Conservation (phyloP, 805 yeast species). For the Suhomyces kilbournensis region DNA sequence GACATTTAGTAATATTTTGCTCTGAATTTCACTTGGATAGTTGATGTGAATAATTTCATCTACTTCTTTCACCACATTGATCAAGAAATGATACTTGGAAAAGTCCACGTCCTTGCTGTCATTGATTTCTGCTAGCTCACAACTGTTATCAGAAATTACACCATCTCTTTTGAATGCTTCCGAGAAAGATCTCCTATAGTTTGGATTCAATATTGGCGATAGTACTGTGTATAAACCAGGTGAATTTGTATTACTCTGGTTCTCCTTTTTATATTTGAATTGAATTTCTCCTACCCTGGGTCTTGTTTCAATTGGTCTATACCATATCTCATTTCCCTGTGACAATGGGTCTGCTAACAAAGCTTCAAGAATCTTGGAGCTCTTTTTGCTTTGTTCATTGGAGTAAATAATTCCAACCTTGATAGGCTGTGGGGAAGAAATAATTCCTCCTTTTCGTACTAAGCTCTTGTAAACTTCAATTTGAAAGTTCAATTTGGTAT, state of each 20-base stretch:
- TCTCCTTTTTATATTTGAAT: slow-evolving; percentile 14
- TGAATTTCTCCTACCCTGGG: slow-evolving; percentile 15
- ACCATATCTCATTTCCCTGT: slow-evolving; percentile 30
- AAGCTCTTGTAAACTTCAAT: slow-evolving; percentile 14
- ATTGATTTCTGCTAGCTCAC: slow-evolving; percentile 21
- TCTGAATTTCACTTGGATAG: slow-evolving; percentile 14
- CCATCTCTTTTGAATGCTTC: slow-evolving; percentile 11
- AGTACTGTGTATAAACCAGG: slow-evolving; percentile 15
- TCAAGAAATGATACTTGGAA: slow-evolving; percentile 17
- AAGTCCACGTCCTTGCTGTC: background rate
- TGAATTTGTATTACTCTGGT: background rate
- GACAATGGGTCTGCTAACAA: slow-evolving; percentile 43
- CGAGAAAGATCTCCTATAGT: slow-evolving; percentile 21
- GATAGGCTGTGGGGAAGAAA: slow-evolving; percentile 13
- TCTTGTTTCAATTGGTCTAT: slow-evolving; percentile 21
- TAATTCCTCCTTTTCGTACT: background rate
- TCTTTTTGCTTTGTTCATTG: slow-evolving; percentile 14
- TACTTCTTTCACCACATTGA: slow-evolving; percentile 21
- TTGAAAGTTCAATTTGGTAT: slow-evolving; percentile 15
- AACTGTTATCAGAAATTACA: slow-evolving; percentile 6
- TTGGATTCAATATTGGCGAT: slow-evolving; percentile 30
- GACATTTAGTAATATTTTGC: slow-evolving; percentile 30
- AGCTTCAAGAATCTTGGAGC: slow-evolving; percentile 33
- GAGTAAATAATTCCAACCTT: slow-evolving; percentile 35
- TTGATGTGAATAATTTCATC: slow-evolving; percentile 9